A percentile compares a stretch with the other conserved stretches of the same genome.
Evolutionary conservation across 768 basidiomycete genomes (phyloP).

Genomic region (Gloeostereum incarnatum): DNA sequence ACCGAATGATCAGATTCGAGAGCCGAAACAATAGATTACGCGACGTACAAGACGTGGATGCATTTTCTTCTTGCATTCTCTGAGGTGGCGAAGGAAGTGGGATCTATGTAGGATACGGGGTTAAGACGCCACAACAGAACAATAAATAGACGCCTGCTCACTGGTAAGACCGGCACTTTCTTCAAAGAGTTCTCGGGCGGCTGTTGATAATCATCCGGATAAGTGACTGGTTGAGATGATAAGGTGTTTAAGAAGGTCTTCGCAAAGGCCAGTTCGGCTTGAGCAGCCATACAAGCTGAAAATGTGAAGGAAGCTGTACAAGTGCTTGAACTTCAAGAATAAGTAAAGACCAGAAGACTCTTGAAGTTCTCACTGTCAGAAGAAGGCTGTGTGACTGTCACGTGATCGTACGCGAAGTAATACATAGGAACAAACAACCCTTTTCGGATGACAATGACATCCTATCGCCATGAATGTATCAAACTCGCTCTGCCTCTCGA

Average conservation of each 20-base stretch:
- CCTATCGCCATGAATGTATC: no score
- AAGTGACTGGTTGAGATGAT: conserved; percentile 57
- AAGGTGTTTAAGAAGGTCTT: conserved; percentile 57
- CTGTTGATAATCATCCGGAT: conserved; percentile 70
- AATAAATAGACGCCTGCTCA: conserved; percentile 20
- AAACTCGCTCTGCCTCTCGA: no score
- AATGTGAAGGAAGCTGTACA: background rate
- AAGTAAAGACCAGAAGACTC: background rate
- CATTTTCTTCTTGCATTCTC: conserved; percentile 26
- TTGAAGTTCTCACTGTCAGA: background rate
- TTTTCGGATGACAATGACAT: no score
- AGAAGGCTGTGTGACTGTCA: background rate
- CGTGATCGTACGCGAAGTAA: background rate
- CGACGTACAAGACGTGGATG: conserved; percentile 18
- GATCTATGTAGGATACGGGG: conserved; percentile 28
- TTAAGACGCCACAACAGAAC: conserved; percentile 7
- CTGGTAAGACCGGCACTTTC: conserved; percentile 62
- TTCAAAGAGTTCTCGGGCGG: conserved; percentile 56
- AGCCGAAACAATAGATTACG: conserved; percentile 16
- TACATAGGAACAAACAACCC: no score
- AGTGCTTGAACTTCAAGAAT: background rate
- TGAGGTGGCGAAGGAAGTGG: conserved; percentile 53
- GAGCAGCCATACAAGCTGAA: conserved; percentile 25
- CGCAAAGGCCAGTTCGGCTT: conserved; percentile 61
- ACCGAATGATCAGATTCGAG: background rate